Evolutionary conservation across 352 stramenopile species (phyloP), one percentile per base, ranked within the genome.

Genomic region (Pythium folliculosum): DNA sequence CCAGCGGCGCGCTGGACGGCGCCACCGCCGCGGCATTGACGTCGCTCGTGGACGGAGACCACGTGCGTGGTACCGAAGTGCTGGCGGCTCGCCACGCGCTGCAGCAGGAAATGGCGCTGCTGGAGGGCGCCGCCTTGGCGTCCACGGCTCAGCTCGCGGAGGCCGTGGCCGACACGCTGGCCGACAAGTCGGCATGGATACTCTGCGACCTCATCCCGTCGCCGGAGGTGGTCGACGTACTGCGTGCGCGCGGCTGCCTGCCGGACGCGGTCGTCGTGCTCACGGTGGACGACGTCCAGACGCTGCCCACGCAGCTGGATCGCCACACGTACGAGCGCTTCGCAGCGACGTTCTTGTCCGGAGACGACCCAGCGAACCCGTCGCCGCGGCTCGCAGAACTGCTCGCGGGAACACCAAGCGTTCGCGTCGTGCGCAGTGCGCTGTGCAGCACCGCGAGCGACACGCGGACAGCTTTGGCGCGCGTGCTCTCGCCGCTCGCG

Each of bases 221-320:
- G 16, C 51, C 35, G 21, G 77, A 86, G 3, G 69, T 72, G 0
- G 47, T 84, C 19, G 67, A 68, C 9, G 69, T 67, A 13, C 57
- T 92, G 2, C 68, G 79, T 14, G 70, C 86, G 32, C 71, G 70
- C 37, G 52, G 55, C n/a, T 85, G 76, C 35, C 77, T 87, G 3
- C 82, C 82, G 19, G 77, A 92, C 14, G 49, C 66, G 8, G 73
- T 90, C 54, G 61, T 90, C n/a, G 13, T 82, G 1, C 45, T 90
- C 14, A 69, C 84, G 27, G 66, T 68, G 17, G 61, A 48, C 6
- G 71, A 82, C 30, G 53, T 32, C 27, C 38, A n/a, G 56, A 60
- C 49, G 51, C 60, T 19, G 16, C 19, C 8, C 19, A 27, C 44
- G 19, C 65, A 52, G 16, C 38, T 71, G 7, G 64, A 71, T n/a